phyloP scores from a whole-genome alignment of 2,329 filamentous ascomycete genomes.

The Hypoxylon sp. region DNA sequence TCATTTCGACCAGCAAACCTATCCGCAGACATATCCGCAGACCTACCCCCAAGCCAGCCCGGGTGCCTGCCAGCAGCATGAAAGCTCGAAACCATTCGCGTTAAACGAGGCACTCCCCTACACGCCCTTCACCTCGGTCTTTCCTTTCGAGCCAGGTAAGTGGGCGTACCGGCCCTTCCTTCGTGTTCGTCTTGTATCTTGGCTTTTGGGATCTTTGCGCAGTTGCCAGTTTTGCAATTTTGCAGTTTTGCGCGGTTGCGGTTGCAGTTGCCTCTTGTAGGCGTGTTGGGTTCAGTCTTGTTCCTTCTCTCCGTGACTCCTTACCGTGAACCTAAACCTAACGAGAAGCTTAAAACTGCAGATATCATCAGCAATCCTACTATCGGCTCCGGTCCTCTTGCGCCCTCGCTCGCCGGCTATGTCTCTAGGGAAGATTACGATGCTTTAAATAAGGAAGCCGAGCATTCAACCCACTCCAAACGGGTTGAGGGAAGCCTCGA shows the following conservation, averaged over 20 bases:
- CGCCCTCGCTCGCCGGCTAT: slow-evolving; percentile 62
- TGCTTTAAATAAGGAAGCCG: slow-evolving; percentile 77
- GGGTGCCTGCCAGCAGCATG: slow-evolving; percentile 21
- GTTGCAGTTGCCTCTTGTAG: not conserved
- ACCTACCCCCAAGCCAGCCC: slow-evolving; percentile 30
- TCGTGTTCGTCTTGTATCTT: slow-evolving; percentile 9
- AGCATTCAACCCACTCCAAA: slow-evolving; percentile 68
- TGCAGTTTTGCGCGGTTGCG: too few species aligned
- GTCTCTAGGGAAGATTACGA: slow-evolving; percentile 69
- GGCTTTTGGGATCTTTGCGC: not conserved
- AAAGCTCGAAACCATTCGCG: slow-evolving; percentile 62
- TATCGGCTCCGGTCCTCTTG: slow-evolving; percentile 67
- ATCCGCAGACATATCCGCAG: slow-evolving; percentile 32
- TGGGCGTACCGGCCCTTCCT: slow-evolving; percentile 24
- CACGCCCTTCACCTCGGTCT: slow-evolving; percentile 82
- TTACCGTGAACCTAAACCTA: slow-evolving; percentile 21
- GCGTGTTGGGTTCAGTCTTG: slow-evolving; percentile 1
- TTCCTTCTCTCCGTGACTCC: slow-evolving; percentile 17
- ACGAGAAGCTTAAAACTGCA: slow-evolving; percentile 28
- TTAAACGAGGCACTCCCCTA: slow-evolving; percentile 84
- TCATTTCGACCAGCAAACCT: slow-evolving; percentile 41
- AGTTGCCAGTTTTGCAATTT: slow-evolving; percentile 1
- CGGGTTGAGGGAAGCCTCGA: slow-evolving; percentile 77
- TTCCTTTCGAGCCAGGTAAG: slow-evolving; percentile 81
- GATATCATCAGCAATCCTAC: slow-evolving; percentile 75